Conservation (phyloP, 805 yeast genomes). For the Ogataea glucozyma region DNA sequence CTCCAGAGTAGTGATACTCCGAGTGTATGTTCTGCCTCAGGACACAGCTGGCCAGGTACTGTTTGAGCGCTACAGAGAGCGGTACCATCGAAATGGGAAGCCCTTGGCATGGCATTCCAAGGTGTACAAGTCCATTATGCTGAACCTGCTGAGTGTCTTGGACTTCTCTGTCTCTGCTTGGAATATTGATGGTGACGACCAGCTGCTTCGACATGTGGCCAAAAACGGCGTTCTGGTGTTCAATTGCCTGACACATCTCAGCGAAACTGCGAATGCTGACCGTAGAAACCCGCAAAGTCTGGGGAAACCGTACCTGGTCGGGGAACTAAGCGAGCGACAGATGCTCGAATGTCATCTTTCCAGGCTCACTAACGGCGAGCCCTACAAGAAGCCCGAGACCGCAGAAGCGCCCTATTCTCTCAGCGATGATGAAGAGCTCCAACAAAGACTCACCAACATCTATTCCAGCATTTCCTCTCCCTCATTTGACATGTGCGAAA, state of each 20-base stretch:
- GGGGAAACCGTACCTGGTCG: constrained; percentile 8
- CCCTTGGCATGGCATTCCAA: constrained; percentile 37
- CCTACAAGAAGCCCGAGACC: constrained; percentile 12
- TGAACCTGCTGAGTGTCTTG: constrained; percentile 38
- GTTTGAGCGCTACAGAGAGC: constrained; percentile 38
- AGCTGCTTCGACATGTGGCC: constrained; percentile 12
- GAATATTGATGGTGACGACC: constrained; percentile 25
- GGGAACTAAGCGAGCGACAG: constrained; percentile 2
- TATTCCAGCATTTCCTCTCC: constrained; percentile 41
- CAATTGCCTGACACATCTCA: constrained; percentile 1
- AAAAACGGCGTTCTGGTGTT: constrained; percentile 14
- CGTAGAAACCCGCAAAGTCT: neutral
- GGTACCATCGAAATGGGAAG: constrained; percentile 36
- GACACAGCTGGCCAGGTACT: constrained; percentile 41
- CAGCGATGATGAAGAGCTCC: constrained; percentile 16
- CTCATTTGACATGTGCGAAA: constrained; percentile 18
- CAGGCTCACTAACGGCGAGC: constrained; percentile 35
- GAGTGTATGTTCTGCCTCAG: constrained; percentile 50
- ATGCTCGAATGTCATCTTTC: constrained; percentile 34
- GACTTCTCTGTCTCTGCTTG: constrained; percentile 46
- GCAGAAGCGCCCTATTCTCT: constrained; percentile 11
- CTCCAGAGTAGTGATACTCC: constrained; percentile 32
- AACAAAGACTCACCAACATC: constrained; percentile 32
- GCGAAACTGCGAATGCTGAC: too few species aligned
- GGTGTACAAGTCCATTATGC: constrained; percentile 36